A percentile compares a stretch with the other conserved stretches of the same genome.
These are phyloP conservation scores for Puccinia novopanici DNA, from an alignment of 1,284 basidiomycete genomes.

Conservation along the genomic window DNA sequence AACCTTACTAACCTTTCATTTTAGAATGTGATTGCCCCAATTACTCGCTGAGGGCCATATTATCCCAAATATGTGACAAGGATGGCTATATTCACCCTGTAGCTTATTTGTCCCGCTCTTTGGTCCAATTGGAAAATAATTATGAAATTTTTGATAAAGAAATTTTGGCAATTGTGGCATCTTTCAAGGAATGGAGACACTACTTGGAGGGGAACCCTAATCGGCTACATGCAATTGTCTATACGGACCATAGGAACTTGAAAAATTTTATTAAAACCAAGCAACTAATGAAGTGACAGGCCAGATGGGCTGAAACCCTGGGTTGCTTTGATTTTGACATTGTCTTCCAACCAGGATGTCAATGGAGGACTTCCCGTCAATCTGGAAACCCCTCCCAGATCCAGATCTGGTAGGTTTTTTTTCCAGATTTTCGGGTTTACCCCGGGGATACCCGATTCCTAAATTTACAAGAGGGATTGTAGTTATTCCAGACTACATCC, in stretches of 20 bases:
- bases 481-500: no score
- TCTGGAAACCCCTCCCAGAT: no score
- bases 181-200: background rate
- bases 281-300: no score
- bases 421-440: no score
- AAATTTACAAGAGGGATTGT: no score
- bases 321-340: no score
- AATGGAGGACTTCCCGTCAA: no score
- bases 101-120: background rate
- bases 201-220: background rate
- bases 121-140: background rate
- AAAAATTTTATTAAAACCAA: background rate
- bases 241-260: background rate
- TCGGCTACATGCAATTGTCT: background rate
- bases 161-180: background rate
- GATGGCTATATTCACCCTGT: background rate
- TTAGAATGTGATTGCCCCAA: background rate
- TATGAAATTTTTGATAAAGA: background rate
- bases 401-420: no score
- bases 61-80: background rate
- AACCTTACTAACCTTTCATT: no score
- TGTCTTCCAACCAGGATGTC: no score
- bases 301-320: background rate
- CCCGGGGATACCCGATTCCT: no score
- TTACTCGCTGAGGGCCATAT: background rate